phyloP scores from a whole-genome alignment of 2,329 filamentous ascomycete genomes.

The Epichloe glyceriae region DNA sequence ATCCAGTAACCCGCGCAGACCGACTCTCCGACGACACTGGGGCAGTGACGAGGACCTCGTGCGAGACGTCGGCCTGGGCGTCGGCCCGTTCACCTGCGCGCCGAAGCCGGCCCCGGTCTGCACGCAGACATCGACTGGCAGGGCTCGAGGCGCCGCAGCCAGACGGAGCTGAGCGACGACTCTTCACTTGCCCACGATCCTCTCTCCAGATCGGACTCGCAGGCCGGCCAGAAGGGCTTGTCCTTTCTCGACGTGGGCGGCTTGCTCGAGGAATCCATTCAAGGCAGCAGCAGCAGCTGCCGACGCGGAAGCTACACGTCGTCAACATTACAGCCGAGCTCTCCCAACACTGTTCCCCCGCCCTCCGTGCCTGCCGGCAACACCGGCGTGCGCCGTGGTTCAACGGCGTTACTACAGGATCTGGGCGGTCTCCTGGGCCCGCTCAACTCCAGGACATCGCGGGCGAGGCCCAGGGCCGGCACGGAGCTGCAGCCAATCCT shows the following conservation, averaged over 20 bases:
- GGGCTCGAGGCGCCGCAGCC: slow-evolving; percentile 28
- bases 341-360: slow-evolving; percentile 24
- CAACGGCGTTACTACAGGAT: slow-evolving; percentile 45
- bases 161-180: slow-evolving; percentile 31
- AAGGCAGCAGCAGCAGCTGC: slow-evolving; percentile 19
- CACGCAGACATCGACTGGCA: slow-evolving; percentile 34
- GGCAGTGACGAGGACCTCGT: slow-evolving; percentile 89
- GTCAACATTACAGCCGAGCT: slow-evolving; percentile 24
- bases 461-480: slow-evolving; percentile 19
- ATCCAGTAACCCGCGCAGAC: slow-evolving; percentile 25
- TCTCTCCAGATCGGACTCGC: slow-evolving; percentile 15
- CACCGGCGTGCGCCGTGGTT: slow-evolving; percentile 38
- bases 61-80: slow-evolving; percentile 60
- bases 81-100: slow-evolving; percentile 27
- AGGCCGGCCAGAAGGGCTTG: slow-evolving; percentile 29
- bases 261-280: slow-evolving; percentile 41
- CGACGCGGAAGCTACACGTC: slow-evolving; percentile 30
- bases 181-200: slow-evolving; percentile 26
- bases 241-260: slow-evolving; percentile 82
- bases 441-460: slow-evolving; percentile 18
- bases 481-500: slow-evolving; percentile 36
- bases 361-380: slow-evolving; percentile 31
- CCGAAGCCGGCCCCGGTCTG: slow-evolving; percentile 19
- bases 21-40: slow-evolving; percentile 52
- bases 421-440: slow-evolving; percentile 40